phyloP scores from a whole-genome alignment of 2,329 filamentous ascomycete genomes.

The Cytospora schulzeri region DNA sequence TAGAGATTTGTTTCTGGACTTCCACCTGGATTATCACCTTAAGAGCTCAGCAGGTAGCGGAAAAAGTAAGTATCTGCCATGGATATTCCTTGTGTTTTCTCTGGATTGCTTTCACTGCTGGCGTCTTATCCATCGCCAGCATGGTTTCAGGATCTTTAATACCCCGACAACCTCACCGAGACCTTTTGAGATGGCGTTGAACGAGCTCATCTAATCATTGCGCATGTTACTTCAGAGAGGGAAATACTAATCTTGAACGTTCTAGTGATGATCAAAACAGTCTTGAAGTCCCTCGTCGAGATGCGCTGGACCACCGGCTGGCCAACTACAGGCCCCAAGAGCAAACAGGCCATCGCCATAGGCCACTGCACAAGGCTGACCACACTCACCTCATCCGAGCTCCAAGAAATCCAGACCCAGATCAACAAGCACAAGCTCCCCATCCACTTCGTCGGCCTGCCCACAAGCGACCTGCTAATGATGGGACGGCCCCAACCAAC shows the following conservation, averaged over 20 bases:
- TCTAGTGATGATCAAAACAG: background rate
- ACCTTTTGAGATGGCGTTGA: no score
- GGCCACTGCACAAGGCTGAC: conserved; percentile 72
- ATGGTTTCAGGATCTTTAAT: background rate
- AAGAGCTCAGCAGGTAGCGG: conserved; percentile 37
- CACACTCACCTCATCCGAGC: conserved; percentile 47
- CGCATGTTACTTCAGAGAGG: background rate
- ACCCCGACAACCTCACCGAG: no score
- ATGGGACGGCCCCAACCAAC: conserved; percentile 52
- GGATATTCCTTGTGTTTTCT: background rate
- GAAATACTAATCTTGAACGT: background rate
- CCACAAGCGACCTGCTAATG: conserved; percentile 74
- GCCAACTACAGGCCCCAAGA: conserved; percentile 33
- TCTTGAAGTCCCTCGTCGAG: conserved; percentile 45
- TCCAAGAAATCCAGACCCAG: conserved; percentile 48
- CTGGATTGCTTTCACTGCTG: no score
- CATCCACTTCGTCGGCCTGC: conserved; percentile 68
- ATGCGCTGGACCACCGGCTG: conserved; percentile 50
- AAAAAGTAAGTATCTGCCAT: background rate
- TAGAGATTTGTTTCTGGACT: conserved; percentile 61
- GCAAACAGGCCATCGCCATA: conserved; percentile 54
- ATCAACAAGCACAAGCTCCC: conserved; percentile 55
- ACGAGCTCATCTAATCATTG: background rate
- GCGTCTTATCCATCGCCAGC: conserved; percentile 52
- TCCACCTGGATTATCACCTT: conserved; percentile 73